phyloP scores from a whole-genome alignment of 208 protist species.

The Crithidia fasciculata region DNA sequence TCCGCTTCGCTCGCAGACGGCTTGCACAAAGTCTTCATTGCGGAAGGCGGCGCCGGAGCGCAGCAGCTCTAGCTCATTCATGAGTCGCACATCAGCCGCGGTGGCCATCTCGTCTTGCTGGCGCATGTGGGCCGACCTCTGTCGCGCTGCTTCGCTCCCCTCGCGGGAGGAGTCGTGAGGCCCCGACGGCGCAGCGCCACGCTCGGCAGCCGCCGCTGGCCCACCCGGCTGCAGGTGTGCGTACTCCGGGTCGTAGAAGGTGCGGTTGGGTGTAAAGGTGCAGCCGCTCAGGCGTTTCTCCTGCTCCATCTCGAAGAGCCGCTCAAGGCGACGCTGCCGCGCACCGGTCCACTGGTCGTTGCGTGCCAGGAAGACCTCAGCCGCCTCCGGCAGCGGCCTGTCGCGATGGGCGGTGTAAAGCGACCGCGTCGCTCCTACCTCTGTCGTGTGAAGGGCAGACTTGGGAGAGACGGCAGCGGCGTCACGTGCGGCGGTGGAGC shows the following conservation, averaged over 20 bases:
- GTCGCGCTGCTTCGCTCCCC: slow-evolving; percentile 2
- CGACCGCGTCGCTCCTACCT: neutral
- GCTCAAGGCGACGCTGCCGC: slow-evolving; percentile 32
- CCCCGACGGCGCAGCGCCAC: neutral
- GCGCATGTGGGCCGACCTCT: slow-evolving; percentile 11
- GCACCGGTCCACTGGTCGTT: slow-evolving; percentile 44
- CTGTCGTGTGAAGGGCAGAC: neutral
- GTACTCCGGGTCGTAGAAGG: slow-evolving; percentile 1
- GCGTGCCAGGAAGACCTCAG: slow-evolving; percentile 43
- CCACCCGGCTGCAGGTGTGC: neutral
- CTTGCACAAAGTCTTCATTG: slow-evolving; percentile 27
- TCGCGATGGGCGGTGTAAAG: neutral
- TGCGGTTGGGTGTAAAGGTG: slow-evolving; percentile 38
- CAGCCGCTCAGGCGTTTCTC: slow-evolving; percentile 24
- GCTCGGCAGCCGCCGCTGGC: neutral
- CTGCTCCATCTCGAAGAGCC: slow-evolving; percentile 22
- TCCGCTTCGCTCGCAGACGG: slow-evolving; percentile 27
- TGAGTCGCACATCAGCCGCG: slow-evolving; percentile 61
- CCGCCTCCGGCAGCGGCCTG: slow-evolving; percentile 18
- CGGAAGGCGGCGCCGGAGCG: slow-evolving; percentile 54
- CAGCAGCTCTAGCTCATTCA: slow-evolving; percentile 76
- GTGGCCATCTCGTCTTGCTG: slow-evolving; percentile 48
- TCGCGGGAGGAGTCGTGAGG: neutral
- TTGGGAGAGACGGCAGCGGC: slow-evolving; percentile 7
- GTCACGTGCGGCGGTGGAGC: slow-evolving; percentile 16